Evolutionary conservation across 371 early-diverging fungal genomes (phyloP).

Genomic region (Mortierella sp.): DNA sequence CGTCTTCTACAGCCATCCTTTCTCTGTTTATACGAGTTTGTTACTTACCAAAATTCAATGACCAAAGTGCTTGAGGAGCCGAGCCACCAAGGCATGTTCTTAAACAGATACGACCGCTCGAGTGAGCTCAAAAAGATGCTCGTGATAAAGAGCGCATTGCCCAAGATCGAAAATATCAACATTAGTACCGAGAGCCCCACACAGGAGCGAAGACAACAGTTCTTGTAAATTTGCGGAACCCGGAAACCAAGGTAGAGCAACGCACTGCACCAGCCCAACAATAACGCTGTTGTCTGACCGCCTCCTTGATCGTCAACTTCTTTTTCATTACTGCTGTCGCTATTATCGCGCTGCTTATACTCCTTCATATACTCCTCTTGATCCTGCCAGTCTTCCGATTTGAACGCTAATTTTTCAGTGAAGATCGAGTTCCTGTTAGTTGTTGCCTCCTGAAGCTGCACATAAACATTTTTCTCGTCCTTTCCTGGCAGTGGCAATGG

Average conservation of each 20-base stretch:
- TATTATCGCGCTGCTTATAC: neutral
- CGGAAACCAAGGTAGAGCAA: slow-evolving; percentile 62
- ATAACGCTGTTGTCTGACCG: neutral
- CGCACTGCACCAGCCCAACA: slow-evolving; percentile 31
- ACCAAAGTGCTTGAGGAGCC: slow-evolving; percentile 58
- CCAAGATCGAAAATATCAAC: slow-evolving; percentile 83
- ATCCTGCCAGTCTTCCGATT: too few species aligned
- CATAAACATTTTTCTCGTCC: too few species aligned
- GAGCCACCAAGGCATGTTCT: slow-evolving; percentile 65
- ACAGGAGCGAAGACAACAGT: slow-evolving; percentile 72
- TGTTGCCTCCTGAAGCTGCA: neutral
- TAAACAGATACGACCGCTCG: slow-evolving; percentile 53
- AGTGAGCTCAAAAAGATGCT: slow-evolving; percentile 62
- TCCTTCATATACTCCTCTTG: too few species aligned
- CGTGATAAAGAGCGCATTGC: slow-evolving; percentile 75
- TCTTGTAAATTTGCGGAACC: slow-evolving; percentile 86
- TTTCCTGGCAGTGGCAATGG: neutral
- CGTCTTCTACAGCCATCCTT: too few species aligned
- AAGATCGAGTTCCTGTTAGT: too few species aligned
- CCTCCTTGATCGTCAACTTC: neutral
- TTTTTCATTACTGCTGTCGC: neutral
- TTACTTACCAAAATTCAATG: slow-evolving; percentile 58
- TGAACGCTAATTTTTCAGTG: too few species aligned
- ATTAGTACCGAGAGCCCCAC: slow-evolving; percentile 81
- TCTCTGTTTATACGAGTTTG: too few species aligned